phyloP scores from a whole-genome alignment of 2,329 filamentous ascomycete species.

The Penicillium psychrosexuale region DNA sequence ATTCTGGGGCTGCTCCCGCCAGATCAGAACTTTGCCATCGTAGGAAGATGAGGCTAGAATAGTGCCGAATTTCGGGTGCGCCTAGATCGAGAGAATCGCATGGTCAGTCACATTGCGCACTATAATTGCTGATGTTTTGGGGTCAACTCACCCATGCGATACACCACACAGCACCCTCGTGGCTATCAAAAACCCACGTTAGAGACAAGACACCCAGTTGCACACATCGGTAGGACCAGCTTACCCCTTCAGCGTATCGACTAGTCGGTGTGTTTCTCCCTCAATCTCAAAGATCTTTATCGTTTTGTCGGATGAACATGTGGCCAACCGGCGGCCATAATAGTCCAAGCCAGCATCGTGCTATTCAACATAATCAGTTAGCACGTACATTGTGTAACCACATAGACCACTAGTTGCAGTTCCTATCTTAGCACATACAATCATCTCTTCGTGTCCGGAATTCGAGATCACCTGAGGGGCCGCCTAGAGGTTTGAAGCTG shows the following conservation, averaged over 20 bases:
- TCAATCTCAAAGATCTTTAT: slow-evolving; percentile 99
- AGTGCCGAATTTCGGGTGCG: slow-evolving; percentile 96
- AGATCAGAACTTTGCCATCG: slow-evolving; percentile 97
- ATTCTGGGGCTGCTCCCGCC: slow-evolving; percentile 71
- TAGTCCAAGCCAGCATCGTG: slow-evolving; percentile 99
- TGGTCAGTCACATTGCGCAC: slow-evolving; percentile 8
- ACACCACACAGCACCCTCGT: slow-evolving; percentile 97
- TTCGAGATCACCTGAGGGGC: slow-evolving; percentile 71
- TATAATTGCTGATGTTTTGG: not conserved
- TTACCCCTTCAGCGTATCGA: slow-evolving; percentile 93
- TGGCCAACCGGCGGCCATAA: slow-evolving; percentile 92
- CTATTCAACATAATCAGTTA: slow-evolving; percentile 44
- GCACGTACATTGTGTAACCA: not conserved
- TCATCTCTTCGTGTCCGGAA: slow-evolving; percentile 97
- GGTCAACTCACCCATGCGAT: slow-evolving; percentile 70
- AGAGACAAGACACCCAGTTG: not conserved
- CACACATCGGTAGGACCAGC: slow-evolving; percentile 4
- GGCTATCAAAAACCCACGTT: slow-evolving; percentile 55
- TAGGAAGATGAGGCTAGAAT: slow-evolving; percentile 94
- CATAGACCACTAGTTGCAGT: slow-evolving; percentile 7
- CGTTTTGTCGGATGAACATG: slow-evolving; percentile 95
- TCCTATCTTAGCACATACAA: slow-evolving; percentile 64
- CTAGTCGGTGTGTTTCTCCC: slow-evolving; percentile 81
- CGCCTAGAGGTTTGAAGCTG: slow-evolving; percentile 48
- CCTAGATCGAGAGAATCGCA: slow-evolving; percentile 41